A percentile compares a stretch with the other conserved stretches of the same genome.
Conservation (phyloP, 352 stramenopile genomes). For the Phytophthora sansomeana region DNA sequence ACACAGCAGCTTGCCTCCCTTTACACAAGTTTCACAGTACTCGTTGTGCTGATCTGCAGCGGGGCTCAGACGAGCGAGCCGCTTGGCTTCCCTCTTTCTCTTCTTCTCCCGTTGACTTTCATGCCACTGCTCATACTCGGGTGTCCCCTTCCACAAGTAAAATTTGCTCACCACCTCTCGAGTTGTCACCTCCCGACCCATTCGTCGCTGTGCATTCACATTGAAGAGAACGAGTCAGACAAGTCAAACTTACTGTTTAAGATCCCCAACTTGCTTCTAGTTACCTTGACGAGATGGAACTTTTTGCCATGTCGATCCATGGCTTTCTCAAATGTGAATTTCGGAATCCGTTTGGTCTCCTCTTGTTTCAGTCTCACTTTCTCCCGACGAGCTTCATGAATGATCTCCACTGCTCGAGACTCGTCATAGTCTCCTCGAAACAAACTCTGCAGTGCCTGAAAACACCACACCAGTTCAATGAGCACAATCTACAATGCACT, state of each 20-base stretch:
- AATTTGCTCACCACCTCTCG: constrained; percentile 66
- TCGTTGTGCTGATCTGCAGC: constrained; percentile 72
- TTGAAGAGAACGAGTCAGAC: constrained; percentile 2
- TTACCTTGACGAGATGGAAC: constrained; percentile 70
- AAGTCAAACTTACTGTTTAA: neutral
- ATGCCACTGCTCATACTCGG: constrained; percentile 60
- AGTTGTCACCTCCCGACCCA: constrained; percentile 45
- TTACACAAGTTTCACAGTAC: constrained; percentile 76
- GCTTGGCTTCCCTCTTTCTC: constrained; percentile 61
- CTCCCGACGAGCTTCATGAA: constrained; percentile 48
- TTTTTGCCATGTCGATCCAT: constrained; percentile 65
- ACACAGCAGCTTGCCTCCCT: constrained; percentile 72
- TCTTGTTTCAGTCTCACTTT: constrained; percentile 39
- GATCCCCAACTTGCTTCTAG: neutral
- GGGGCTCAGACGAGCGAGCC: constrained; percentile 25
- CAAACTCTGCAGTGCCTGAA: constrained; percentile 64
- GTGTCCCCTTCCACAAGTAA: constrained; percentile 72
- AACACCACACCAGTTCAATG: neutral
- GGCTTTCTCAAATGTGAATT: constrained; percentile 49
- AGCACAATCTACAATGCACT: constrained; percentile 17
- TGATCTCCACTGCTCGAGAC: constrained; percentile 42
- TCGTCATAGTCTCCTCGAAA: constrained; percentile 59
- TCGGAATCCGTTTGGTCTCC: constrained; percentile 44
- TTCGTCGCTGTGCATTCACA: constrained; percentile 43
- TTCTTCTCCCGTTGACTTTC: constrained; percentile 54